Conservation (phyloP, 1,139 yeast genomes). For the Zhuliangozyma blackwelliae region DNA sequence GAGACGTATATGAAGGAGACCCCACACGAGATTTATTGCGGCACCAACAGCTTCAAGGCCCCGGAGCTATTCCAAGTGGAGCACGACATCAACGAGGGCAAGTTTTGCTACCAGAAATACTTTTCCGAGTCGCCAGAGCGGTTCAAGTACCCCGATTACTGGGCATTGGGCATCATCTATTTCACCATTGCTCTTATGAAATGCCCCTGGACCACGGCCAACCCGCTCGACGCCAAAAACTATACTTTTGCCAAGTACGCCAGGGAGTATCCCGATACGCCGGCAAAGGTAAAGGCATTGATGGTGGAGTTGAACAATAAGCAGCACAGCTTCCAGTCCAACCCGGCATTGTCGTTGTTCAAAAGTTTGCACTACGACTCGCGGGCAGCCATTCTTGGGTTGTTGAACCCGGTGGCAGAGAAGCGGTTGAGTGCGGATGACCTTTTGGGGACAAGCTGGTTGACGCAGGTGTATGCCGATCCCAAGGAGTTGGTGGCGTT, state of each 20-base stretch:
- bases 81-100: slow-evolving; percentile 7
- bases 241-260: slow-evolving; percentile 21
- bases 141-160: slow-evolving; percentile 32
- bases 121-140: slow-evolving; percentile 5
- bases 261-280: slow-evolving; percentile 18
- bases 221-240: slow-evolving; percentile 16
- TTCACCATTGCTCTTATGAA: slow-evolving; percentile 41
- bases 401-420: slow-evolving; percentile 30
- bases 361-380: slow-evolving; percentile 39
- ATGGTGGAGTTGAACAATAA: slow-evolving; percentile 23
- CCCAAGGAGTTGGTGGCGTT: slow-evolving; percentile 31
- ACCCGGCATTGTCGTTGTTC: slow-evolving; percentile 33
- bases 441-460: slow-evolving; percentile 34
- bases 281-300: slow-evolving; percentile 14
- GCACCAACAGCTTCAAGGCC: slow-evolving; percentile 53
- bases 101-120: slow-evolving; percentile 5
- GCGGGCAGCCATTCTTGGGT: slow-evolving; percentile 26
- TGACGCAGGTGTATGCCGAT: slow-evolving; percentile 41
- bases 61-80: slow-evolving; percentile 46
- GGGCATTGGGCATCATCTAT: slow-evolving; percentile 52
- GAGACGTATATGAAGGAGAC: slow-evolving; percentile 16
- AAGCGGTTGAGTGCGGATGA: slow-evolving; percentile 22
- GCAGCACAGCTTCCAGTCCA: slow-evolving; percentile 12
- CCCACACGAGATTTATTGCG: slow-evolving; percentile 32
- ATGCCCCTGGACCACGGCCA: slow-evolving; percentile 47